These are phyloP conservation scores for Vitis vinifera DNA, from an alignment of 164 flowering plant genomes.

Conservation along the genomic window ASM3070453v1 NC_081816.1:9540001-9540500, in stretches of 20 bases:
- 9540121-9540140: conserved; percentile 34
- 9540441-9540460: conserved; percentile 76
- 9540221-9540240: conserved; percentile 57
- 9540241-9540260: conserved; percentile 43
- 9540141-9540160: conserved; percentile 61
- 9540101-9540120: no score
- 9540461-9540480: conserved; percentile 30
- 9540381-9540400: no score
- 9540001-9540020: no score
- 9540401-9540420: not conserved
- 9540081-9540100: no score
- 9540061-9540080: no score
- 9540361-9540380: no score
- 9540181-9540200: conserved; percentile 69
- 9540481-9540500: not conserved
- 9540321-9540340: no score
- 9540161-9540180: conserved; percentile 60
- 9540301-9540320: no score
- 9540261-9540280: not conserved
- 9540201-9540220: conserved; percentile 70
- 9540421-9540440: conserved; percentile 75
- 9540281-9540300: not conserved
- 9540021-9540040: no score
- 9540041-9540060: no score
- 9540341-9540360: no score